Evolutionary conservation across 305 asterid genomes (phyloP).

Genomic region (Fraxinus paxiana): DNA sequence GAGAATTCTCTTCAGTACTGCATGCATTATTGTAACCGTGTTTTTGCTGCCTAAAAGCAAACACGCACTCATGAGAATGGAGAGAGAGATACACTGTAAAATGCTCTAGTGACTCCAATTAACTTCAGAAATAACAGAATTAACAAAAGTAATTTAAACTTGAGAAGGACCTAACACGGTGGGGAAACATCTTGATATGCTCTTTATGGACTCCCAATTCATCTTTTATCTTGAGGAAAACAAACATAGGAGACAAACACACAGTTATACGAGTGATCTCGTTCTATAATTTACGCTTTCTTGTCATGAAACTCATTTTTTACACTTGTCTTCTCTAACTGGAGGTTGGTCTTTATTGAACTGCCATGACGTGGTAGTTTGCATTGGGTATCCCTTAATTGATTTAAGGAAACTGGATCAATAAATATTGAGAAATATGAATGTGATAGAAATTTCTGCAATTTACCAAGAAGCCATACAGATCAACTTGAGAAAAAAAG

Average conservation of each 20-base stretch:
- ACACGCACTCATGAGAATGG: neutral
- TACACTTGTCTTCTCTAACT: neutral
- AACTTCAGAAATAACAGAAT: neutral
- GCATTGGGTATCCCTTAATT: neutral
- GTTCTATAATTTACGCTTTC: neutral
- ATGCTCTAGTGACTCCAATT: neutral
- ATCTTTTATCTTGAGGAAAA: neutral
- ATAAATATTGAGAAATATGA: neutral
- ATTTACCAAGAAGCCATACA: neutral
- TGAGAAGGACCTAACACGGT: neutral
- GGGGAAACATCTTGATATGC: neutral
- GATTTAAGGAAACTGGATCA: neutral
- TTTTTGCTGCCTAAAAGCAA: neutral
- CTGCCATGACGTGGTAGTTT: neutral
- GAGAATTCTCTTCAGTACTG: neutral
- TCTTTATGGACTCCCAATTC: neutral
- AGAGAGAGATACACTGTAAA: neutral
- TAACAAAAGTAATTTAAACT: neutral
- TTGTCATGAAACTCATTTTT: neutral
- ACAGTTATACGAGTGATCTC: neutral
- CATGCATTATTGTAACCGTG: neutral
- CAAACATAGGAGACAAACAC: neutral
- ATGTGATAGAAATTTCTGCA: neutral
- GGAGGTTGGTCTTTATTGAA: neutral
- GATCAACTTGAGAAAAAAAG: neutral